phyloP scores from a whole-genome alignment of 257 asterid genomes.

The Fraxinus anomala region DNA sequence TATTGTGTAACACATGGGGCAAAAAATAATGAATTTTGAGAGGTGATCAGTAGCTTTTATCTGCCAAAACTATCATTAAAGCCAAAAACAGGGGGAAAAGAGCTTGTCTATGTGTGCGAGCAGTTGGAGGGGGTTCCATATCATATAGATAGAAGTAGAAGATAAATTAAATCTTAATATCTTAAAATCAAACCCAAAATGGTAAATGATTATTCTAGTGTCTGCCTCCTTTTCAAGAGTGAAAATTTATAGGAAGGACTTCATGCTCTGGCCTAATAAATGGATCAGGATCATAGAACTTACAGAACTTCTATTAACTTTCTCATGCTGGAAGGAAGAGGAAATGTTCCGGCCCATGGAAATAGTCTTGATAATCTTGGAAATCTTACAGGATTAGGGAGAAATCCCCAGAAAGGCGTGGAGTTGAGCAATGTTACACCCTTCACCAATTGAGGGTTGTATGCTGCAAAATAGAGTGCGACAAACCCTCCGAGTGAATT shows the following conservation, averaged over 20 bases:
- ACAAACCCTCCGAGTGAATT: constrained; percentile 93
- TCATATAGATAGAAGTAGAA: neutral
- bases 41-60: constrained; percentile 5
- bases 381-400: constrained; percentile 78
- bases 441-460: constrained; percentile 79
- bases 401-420: constrained; percentile 94
- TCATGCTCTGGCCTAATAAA: neutral
- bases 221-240: neutral
- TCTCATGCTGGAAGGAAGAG: constrained; percentile 67
- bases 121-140: neutral
- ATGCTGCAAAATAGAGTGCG: constrained; percentile 86
- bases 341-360: constrained; percentile 94
- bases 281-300: constrained; percentile 32
- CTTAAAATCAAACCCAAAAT: neutral
- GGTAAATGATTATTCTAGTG: neutral
- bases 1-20: neutral
- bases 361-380: constrained; percentile 74
- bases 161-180: neutral
- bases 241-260: neutral
- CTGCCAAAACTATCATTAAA: neutral
- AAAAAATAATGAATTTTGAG: neutral
- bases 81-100: neutral
- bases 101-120: neutral
- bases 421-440: constrained; percentile 92
- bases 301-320: constrained; percentile 64